Evolutionary conservation across 2,329 filamentous ascomycete genomes (phyloP).

Genomic region (Aspergillus hortae): DNA sequence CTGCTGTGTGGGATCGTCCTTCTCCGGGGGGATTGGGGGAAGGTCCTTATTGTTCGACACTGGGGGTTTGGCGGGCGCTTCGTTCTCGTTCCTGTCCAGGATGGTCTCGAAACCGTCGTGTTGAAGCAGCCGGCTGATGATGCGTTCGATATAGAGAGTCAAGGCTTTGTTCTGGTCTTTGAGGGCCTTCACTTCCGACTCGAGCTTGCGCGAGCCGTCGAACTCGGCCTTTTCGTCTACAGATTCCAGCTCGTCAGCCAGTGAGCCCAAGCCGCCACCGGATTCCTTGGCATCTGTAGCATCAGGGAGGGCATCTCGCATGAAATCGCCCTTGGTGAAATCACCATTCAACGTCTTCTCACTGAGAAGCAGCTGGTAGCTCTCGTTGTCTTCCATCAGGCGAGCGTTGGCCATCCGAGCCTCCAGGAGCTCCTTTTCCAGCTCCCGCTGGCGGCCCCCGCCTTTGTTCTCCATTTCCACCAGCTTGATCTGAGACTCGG

Average conservation of each 20-base stretch:
- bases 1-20: constrained; percentile 43
- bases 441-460: constrained; percentile 78
- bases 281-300: constrained; percentile 43
- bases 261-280: constrained; percentile 47
- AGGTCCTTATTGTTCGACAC: constrained; percentile 70
- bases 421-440: constrained; percentile 88
- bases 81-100: constrained; percentile 69
- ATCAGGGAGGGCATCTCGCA: constrained; percentile 50
- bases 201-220: constrained; percentile 64
- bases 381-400: constrained; percentile 97
- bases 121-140: constrained; percentile 90
- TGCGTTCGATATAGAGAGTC: constrained; percentile 97
- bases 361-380: constrained; percentile 89
- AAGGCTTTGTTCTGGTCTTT: constrained; percentile 97
- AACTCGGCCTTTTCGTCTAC: constrained; percentile 59
- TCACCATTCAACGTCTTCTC: constrained; percentile 96
- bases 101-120: constrained; percentile 95
- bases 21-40: constrained; percentile 65
- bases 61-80: constrained; percentile 28
- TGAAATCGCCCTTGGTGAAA: constrained; percentile 77
- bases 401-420: constrained; percentile 93
- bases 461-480: constrained; percentile 92
- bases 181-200: constrained; percentile 71
- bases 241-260: constrained; percentile 86
- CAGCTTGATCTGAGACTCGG: constrained; percentile 91